A percentile compares a stretch with the other conserved stretches of the same genome.
phyloP scores from a whole-genome alignment of 768 basidiomycete species.

The Termitomyces sp. region DNA sequence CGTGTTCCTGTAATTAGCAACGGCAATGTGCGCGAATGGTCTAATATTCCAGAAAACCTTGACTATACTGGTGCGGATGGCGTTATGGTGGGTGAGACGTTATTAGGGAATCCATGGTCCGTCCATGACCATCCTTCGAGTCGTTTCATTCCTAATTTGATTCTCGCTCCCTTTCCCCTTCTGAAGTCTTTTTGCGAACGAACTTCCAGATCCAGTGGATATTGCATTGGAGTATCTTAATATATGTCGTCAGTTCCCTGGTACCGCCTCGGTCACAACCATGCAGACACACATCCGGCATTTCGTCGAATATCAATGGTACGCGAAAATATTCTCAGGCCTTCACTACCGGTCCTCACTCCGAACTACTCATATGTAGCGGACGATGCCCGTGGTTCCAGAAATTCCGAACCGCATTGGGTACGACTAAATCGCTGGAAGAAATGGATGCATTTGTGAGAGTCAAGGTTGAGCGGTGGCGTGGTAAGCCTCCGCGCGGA shows the following conservation, averaged over 20 bases:
- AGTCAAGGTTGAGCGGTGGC: slow-evolving; percentile 43
- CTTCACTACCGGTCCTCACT: slow-evolving; percentile 4
- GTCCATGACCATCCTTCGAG: not conserved
- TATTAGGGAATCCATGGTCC: slow-evolving; percentile 71
- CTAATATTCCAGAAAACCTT: slow-evolving; percentile 51
- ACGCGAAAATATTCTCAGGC: slow-evolving; percentile 17
- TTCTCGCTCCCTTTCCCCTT: not conserved
- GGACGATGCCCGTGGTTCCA: slow-evolving; percentile 49
- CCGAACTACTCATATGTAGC: slow-evolving; percentile 20
- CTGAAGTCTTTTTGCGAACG: slow-evolving; percentile 50
- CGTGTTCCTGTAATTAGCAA: slow-evolving; percentile 66
- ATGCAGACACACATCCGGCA: slow-evolving; percentile 63
- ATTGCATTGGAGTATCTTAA: slow-evolving; percentile 68
- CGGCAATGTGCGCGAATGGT: slow-evolving; percentile 64
- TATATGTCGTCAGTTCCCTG: slow-evolving; percentile 48
- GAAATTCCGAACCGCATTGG: slow-evolving; percentile 45
- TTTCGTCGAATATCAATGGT: slow-evolving; percentile 69
- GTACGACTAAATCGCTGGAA: slow-evolving; percentile 33
- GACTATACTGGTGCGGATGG: slow-evolving; percentile 61
- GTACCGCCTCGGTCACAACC: slow-evolving; percentile 40
- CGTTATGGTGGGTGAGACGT: slow-evolving; percentile 76
- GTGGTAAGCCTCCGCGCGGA: slow-evolving; percentile 29
- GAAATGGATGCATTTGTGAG: slow-evolving; percentile 41
- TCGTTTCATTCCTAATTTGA: slow-evolving; percentile 3
- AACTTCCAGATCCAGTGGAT: slow-evolving; percentile 54